Evolutionary conservation across 2,329 filamentous ascomycete genomes (phyloP).

Genomic region (Myriosclerotinia scirpicola): DNA sequence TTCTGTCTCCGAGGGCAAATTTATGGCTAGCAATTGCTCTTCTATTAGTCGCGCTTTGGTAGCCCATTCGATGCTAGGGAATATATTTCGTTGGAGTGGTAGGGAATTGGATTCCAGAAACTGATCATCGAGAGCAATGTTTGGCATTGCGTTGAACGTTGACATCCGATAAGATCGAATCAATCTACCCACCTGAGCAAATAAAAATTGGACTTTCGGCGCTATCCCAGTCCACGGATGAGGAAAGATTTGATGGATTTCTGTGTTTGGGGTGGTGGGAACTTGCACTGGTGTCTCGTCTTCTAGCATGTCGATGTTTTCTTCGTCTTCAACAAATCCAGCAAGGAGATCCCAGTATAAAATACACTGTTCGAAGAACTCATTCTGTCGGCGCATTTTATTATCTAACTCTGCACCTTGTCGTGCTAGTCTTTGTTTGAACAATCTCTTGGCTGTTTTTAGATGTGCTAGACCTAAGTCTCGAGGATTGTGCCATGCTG

Average conservation of each 20-base stretch:
- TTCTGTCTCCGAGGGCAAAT: constrained; percentile 29
- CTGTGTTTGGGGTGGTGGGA: constrained; percentile 10
- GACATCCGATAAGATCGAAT: constrained; percentile 34
- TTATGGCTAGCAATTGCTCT: constrained; percentile 35
- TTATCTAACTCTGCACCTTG: constrained; percentile 27
- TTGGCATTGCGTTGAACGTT: constrained; percentile 7
- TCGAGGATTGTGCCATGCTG: constrained; percentile 58
- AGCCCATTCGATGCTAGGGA: constrained; percentile 29
- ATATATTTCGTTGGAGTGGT: constrained; percentile 25
- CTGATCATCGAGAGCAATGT: background rate
- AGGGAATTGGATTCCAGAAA: constrained; percentile 10
- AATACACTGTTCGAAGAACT: constrained; percentile 39
- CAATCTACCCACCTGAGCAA: constrained; percentile 37
- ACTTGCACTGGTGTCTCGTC: constrained; percentile 8
- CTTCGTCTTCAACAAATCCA: constrained; percentile 37
- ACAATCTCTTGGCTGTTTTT: constrained; percentile 37
- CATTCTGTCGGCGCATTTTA: constrained; percentile 34
- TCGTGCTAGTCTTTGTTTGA: constrained; percentile 31
- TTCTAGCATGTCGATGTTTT: constrained; percentile 23
- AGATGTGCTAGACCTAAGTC: constrained; percentile 48
- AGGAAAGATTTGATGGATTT: constrained; percentile 33
- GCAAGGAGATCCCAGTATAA: constrained; percentile 40
- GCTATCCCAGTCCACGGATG: constrained; percentile 39
- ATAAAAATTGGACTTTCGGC: constrained; percentile 35
- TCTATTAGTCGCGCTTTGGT: constrained; percentile 33